Evolutionary conservation across 2,329 filamentous ascomycete species (phyloP), one percentile per base, ranked within the genome.

Genomic region (Fusarium torulosum): DNA sequence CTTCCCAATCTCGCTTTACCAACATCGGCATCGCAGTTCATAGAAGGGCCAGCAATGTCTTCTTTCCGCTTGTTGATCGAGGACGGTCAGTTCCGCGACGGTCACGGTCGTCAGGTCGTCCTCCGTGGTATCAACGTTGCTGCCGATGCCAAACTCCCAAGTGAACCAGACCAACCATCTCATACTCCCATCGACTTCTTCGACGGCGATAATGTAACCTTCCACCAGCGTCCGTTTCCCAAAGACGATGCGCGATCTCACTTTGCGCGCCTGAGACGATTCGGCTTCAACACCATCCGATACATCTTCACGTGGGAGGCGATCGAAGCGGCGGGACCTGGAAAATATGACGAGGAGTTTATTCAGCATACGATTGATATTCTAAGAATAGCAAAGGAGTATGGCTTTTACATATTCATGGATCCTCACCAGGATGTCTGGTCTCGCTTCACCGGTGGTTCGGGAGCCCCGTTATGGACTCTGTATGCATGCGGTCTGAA

Each of bases 281-380:
- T 91, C 84, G 96, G 96, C 15, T 99, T 97, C 84, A 99, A 98
- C 79, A 94, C 93, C 1, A 94, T 99, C 70, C 88, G 96, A 75
- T 99, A 99, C 79, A 84, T 99, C 71, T 99, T 98, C 77, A 98
- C 96, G 0, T 99, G 96, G 96, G 96, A 99, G 79, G 95, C 96
- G n/a, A 91, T 99, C 76, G 96, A 99, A 80, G 91, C 96, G 59
- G 90, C 89, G 2, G 95, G 95, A 0, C 96, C 96, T 0, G 93
- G 94, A 2, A 90, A 88, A 74, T 99, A 98, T 77, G 96, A 99
- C 74, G 93, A 99, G 75, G 90, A 92, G 64, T 99, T 92, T 86
- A 94, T 98, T 69, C 85, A 92, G 69, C 93, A 97, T 77, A 99
- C 96, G 1, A 93, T 99, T 69, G 86, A 92, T 38, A 84, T 97